These are phyloP conservation scores for Gonapodya prolifera DNA, from an alignment of 192 early-diverging fungal genomes.

Conservation along the genomic window DNA sequence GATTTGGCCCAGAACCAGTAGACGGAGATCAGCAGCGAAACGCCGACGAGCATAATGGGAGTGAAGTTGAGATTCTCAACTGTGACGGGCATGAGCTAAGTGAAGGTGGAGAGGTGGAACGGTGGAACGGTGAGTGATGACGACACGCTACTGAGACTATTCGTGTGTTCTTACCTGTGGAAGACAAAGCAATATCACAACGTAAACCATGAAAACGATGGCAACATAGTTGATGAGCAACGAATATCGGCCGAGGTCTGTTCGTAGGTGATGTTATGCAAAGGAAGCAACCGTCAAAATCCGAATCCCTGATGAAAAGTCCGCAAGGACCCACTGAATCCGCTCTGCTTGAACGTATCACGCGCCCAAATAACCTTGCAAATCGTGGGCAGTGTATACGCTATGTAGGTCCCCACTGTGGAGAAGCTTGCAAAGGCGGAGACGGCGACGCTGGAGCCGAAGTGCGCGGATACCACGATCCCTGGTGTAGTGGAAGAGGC, in stretches of 20 bases:
- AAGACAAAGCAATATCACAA: background rate
- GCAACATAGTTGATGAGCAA: background rate
- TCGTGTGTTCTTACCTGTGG: too few species aligned
- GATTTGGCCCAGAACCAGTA: slow-evolving; percentile 18
- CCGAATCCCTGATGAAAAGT: too few species aligned
- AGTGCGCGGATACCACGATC: background rate
- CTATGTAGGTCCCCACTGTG: background rate
- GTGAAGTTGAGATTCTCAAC: background rate
- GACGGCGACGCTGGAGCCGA: background rate
- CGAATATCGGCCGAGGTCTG: slow-evolving; percentile 5
- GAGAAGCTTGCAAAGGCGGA: background rate
- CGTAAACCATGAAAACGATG: background rate
- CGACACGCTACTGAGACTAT: too few species aligned
- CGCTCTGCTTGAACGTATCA: slow-evolving; percentile 4
- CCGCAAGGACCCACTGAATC: background rate
- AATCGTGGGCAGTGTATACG: background rate
- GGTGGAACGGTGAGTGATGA: too few species aligned
- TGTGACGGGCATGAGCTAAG: slow-evolving; percentile 6
- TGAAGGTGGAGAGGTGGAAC: too few species aligned
- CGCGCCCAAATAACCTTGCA: background rate
- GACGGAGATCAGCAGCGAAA: background rate
- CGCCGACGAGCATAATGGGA: background rate
- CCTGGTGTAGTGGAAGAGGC: background rate
- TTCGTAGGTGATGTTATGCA: background rate
- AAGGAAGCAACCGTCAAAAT: too few species aligned